A percentile compares a stretch with the other conserved stretches of the same genome.
Conservation (phyloP, 257 asterid species). For the Scutellaria minor region DNA sequence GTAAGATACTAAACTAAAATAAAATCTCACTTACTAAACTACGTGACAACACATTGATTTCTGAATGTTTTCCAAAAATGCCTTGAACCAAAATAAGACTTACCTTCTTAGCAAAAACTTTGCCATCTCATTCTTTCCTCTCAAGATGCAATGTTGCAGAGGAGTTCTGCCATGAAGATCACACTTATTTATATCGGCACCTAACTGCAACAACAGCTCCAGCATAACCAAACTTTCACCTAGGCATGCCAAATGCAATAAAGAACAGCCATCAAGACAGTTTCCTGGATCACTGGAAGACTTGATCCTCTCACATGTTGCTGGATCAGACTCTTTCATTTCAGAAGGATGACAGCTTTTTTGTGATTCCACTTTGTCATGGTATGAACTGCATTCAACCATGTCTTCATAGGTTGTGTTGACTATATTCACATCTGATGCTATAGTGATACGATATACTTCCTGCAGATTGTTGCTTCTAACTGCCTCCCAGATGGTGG, state of each 20-base stretch:
- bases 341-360: constrained; percentile 42
- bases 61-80: constrained; percentile 2
- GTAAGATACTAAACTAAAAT: not conserved
- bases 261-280: constrained; percentile 77
- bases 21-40: constrained; percentile 14
- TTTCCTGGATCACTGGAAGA: constrained; percentile 50
- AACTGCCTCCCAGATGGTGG: constrained; percentile 90
- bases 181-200: constrained; percentile 77
- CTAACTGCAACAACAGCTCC: constrained; percentile 89
- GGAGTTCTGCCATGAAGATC: constrained; percentile 93
- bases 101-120: constrained; percentile 92
- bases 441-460: constrained; percentile 61
- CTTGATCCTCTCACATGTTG: constrained; percentile 50
- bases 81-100: constrained; percentile 12
- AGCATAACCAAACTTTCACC: constrained; percentile 71
- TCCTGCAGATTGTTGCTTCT: constrained; percentile 66
- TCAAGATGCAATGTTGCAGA: constrained; percentile 83
- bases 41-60: constrained; percentile 3
- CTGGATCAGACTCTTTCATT: constrained; percentile 56
- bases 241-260: constrained; percentile 93
- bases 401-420: constrained; percentile 68
- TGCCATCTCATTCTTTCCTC: constrained; percentile 75
- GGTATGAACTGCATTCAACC: constrained; percentile 49
- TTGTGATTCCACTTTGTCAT: constrained; percentile 46
- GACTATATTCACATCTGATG: constrained; percentile 63